Conservation (phyloP, 257 asterid genomes). For the Solanum chmielewskii region DNA sequence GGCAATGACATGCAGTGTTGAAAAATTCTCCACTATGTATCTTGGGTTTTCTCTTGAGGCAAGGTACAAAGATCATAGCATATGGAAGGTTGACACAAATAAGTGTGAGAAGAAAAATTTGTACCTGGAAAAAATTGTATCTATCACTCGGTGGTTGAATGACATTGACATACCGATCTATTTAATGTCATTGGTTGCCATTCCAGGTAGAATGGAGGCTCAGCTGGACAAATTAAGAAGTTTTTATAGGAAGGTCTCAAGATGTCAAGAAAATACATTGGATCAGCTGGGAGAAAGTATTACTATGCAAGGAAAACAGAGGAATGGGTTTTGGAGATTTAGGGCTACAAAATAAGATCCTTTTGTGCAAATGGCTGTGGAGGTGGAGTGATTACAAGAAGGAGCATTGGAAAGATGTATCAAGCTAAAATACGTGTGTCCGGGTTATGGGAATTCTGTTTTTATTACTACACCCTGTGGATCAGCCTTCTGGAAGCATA, state of each 20-base stretch:
- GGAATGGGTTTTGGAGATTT: background rate
- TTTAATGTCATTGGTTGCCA: background rate
- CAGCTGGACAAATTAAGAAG: background rate
- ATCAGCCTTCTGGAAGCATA: background rate
- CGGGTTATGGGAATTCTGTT: background rate
- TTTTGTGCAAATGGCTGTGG: background rate
- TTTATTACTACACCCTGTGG: background rate
- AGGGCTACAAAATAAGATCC: background rate
- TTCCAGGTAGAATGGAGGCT: background rate
- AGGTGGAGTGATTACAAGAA: background rate
- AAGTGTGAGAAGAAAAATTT: background rate
- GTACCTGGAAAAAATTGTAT: background rate
- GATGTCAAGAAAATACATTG: background rate
- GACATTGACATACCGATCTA: background rate
- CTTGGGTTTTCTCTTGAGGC: background rate
- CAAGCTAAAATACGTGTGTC: background rate
- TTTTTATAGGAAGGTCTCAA: background rate
- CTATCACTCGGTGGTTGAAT: background rate
- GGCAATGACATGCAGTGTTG: background rate
- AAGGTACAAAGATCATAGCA: background rate
- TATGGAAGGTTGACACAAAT: background rate
- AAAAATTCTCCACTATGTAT: background rate
- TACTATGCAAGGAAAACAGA: background rate
- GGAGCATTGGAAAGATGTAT: background rate
- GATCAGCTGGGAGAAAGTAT: background rate